Base-by-base conservation (phyloP, 306 rosid genomes). In the Vigna hirtella region DNA sequence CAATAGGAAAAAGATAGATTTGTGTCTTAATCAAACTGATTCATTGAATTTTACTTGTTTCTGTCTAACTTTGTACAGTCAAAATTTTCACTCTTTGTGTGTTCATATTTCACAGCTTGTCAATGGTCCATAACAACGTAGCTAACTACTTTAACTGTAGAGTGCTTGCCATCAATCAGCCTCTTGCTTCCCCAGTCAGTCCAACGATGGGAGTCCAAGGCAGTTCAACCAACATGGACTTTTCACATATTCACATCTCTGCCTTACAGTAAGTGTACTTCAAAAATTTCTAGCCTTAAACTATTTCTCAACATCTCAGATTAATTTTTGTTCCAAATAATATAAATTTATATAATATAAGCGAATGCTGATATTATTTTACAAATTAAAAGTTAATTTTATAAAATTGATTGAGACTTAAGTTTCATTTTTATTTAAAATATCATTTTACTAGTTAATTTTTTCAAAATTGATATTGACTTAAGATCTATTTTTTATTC, bases 121-220 rank as follows among this genome's bases (percentile, higher is more conserved):
- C 90, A 78, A 73, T 87, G 97, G 79, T 49, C 51, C 83, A 90
- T 66, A 24, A 59, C 64, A 85, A 72, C 65, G 38, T 90, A 57
- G 69, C 87, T 72, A 84, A 83, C 76, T 78, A 43, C 81, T 83
- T 93, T 77, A 87, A 88, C 40, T 93, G 97, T 86, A 91, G 90
- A 85, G 91, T 93, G 36, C 84, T 93, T 70, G 98, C 92, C 72
- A 86, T 81, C 66, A 81, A 86, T 72, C 95, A 89, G 73, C 85
- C 92, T 61, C 72, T 38, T 1, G 32, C 58, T 18, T 70, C 87
- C 20, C 72, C 80, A 36, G 7, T 26, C 24, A 79, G 70, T 59
- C 36, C 78, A 24, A 74, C 20, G 80, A 51, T 77, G 20, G 63
- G 74, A 38, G 64, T 73, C n/a, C 61, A 81, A 24, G 82, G 83